A percentile compares a stretch with the other conserved stretches of the same genome.
phyloP scores from a whole-genome alignment of 164 flowering plant genomes.

The Amborella trichopoda region DNA sequence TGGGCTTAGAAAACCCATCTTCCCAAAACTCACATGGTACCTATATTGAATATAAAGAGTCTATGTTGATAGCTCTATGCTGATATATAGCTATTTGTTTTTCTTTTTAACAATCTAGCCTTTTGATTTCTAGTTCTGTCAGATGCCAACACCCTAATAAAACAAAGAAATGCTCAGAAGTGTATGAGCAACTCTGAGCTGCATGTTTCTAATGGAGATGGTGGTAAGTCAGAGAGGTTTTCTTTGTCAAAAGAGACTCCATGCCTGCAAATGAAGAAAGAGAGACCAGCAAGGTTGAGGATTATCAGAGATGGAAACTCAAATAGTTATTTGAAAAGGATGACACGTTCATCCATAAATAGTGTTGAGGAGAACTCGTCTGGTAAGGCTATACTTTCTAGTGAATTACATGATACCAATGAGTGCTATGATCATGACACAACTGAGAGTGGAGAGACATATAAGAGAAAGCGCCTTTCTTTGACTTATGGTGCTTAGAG shows the following conservation, averaged over 20 bases:
- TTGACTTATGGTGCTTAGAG: constrained; percentile 6
- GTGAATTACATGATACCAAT: no score
- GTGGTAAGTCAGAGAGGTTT: constrained; percentile 6
- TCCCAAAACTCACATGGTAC: no score
- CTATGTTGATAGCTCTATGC: no score
- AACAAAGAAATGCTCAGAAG: no score
- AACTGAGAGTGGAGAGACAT: neutral
- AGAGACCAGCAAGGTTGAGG: constrained; percentile 1
- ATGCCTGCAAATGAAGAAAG: constrained; percentile 1
- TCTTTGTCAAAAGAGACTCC: constrained; percentile 5
- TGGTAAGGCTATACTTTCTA: no score
- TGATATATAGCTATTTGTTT: no score
- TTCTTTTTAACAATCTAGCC: no score
- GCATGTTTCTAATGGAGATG: constrained; percentile 2
- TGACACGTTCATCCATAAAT: constrained; percentile 11
- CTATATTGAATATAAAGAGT: no score
- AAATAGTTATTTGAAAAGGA: constrained; percentile 2
- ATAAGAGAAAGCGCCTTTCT: constrained; percentile 7
- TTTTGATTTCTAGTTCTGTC: constrained; percentile 3
- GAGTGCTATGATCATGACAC: neutral
- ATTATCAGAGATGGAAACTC: constrained; percentile 1
- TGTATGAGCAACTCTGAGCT: neutral
- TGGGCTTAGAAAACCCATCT: no score
- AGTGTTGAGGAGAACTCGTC: no score
- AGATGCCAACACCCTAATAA: no score